Evolutionary conservation across 73 alveolate genomes (phyloP).

Genomic region (Tetrahymena malaccensis): DNA sequence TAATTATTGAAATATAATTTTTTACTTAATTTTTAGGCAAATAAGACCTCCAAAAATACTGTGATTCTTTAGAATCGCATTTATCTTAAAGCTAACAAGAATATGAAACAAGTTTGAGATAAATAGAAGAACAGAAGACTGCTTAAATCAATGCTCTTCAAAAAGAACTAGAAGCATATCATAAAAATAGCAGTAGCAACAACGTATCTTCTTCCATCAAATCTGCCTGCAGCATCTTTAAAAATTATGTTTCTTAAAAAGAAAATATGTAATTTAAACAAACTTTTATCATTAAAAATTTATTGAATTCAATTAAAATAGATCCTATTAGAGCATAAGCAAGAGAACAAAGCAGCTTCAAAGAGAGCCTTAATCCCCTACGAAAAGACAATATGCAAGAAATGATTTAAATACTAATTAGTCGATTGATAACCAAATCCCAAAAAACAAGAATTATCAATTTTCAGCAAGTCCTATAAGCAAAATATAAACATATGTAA

Average conservation of each 20-base stretch:
- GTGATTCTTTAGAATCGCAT: not conserved
- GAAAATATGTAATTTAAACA: not conserved
- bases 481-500: not conserved
- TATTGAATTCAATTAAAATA: no score
- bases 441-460: not conserved
- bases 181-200: not conserved
- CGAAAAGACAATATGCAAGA: not conserved
- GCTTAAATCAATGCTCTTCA: not conserved
- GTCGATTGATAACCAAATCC: no score
- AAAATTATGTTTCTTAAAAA: not conserved
- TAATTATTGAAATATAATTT: no score
- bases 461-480: not conserved
- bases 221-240: not conserved
- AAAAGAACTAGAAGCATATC: not conserved
- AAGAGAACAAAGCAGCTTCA: not conserved
- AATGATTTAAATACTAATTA: not conserved
- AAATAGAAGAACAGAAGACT: not conserved
- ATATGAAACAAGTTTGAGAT: not conserved
- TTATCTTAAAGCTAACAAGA: not conserved
- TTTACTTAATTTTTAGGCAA: not conserved
- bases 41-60: not conserved
- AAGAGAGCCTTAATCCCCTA: not conserved
- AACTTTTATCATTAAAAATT: no score
- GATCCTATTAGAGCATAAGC: not conserved
- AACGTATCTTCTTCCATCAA: not conserved